Conservation (phyloP, 2,329 filamentous ascomycete species). For the Davidsoniella neocaledoniae region DNA sequence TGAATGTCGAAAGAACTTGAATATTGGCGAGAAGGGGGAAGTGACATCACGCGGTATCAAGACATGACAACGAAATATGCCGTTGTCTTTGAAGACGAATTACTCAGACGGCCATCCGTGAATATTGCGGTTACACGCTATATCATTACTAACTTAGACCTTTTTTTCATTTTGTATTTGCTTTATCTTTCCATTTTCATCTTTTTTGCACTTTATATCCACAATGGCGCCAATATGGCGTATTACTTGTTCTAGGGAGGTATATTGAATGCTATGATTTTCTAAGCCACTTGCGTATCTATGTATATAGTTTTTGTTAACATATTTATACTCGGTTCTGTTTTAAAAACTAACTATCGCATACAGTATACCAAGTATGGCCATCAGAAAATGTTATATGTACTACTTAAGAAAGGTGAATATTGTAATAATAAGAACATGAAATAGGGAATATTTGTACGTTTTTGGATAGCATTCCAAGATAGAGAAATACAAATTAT, state of each 20-base stretch:
- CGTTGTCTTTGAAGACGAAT: neutral
- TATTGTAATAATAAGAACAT: no score
- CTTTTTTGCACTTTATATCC: neutral
- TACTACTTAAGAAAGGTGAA: no score
- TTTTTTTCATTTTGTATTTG: neutral
- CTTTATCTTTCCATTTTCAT: neutral
- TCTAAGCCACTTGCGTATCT: no score
- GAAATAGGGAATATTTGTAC: no score
- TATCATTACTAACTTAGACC: constrained; percentile 3
- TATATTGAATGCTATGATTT: no score
- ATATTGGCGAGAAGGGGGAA: constrained; percentile 47
- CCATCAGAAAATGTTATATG: no score
- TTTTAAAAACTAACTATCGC: no score
- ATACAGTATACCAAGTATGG: no score
- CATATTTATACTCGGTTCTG: no score
- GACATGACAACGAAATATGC: constrained; percentile 19
- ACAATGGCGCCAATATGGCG: neutral
- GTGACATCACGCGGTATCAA: constrained; percentile 41
- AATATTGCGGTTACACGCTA: neutral
- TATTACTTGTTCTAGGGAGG: neutral
- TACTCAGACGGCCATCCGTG: neutral
- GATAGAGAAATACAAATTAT: no score
- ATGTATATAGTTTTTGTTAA: no score
- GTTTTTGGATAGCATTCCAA: no score
- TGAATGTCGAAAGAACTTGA: constrained; percentile 47